These are phyloP conservation scores for Saturnispora zaruensis DNA, from an alignment of 805 yeast species.

Conservation along the genomic window DNA sequence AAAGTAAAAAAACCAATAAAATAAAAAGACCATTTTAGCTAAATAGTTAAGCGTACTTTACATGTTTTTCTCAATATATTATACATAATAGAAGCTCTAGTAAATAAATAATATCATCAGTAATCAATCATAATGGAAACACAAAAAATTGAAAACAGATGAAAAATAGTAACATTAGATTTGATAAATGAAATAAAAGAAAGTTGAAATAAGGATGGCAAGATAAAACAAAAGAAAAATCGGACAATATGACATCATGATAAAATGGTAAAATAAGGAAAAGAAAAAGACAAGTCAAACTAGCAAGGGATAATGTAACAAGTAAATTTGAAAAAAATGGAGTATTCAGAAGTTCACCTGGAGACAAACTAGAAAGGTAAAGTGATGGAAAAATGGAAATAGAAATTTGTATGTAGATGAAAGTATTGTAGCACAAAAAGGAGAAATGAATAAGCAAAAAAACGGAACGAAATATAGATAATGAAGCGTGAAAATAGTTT, in stretches of 20 bases:
- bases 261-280: too few species aligned
- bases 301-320: background rate
- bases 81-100: background rate
- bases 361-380: background rate
- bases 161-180: background rate
- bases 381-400: background rate
- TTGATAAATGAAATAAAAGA: background rate
- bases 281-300: background rate
- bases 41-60: background rate
- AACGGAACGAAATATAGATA: background rate
- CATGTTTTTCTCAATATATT: background rate
- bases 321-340: background rate
- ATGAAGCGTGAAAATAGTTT: background rate
- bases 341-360: background rate
- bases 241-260: too few species aligned
- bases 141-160: background rate
- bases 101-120: background rate
- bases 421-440: background rate
- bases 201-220: background rate
- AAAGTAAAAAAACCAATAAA: conserved; percentile 1
- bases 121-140: background rate
- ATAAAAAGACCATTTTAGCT: conserved; percentile 6
- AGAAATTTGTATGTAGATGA: background rate
- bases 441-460: background rate
- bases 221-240: background rate